Evolutionary conservation across 2,329 filamentous ascomycete species (phyloP).

Genomic region (Lachnellula suecica): DNA sequence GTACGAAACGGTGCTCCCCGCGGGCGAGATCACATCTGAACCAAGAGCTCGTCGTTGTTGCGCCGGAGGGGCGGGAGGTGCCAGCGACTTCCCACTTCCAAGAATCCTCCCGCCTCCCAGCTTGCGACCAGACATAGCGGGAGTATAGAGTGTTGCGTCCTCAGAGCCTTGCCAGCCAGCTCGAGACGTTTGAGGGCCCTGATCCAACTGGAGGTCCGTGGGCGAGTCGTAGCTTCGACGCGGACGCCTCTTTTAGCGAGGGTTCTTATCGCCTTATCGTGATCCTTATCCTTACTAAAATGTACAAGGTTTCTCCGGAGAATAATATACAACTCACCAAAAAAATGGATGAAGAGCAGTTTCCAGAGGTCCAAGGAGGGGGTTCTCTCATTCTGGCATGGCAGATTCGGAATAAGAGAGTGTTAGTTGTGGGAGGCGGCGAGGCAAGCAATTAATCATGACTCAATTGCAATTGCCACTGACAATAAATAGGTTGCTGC

Average conservation of each 20-base stretch:
- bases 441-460: slow-evolving; percentile 58
- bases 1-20: slow-evolving; percentile 74
- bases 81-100: slow-evolving; percentile 81
- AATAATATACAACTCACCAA: slow-evolving; percentile 14
- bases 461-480: slow-evolving; percentile 14
- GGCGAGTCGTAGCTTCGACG: not conserved
- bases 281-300: not conserved
- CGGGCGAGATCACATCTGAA: slow-evolving; percentile 49
- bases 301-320: slow-evolving; percentile 15
- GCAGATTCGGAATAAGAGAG: slow-evolving; percentile 86
- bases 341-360: slow-evolving; percentile 41
- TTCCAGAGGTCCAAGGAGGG: slow-evolving; percentile 81
- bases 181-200: slow-evolving; percentile 20
- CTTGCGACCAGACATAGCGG: slow-evolving; percentile 75
- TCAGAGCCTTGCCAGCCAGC: slow-evolving; percentile 21
- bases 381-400: slow-evolving; percentile 94
- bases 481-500: slow-evolving; percentile 76
- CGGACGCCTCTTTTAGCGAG: not conserved
- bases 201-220: slow-evolving; percentile 3
- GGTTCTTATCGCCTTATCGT: slow-evolving; percentile 1
- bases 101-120: slow-evolving; percentile 90
- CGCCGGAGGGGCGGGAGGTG: slow-evolving; percentile 55
- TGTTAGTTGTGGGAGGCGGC: slow-evolving; percentile 92
- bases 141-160: slow-evolving; percentile 18
- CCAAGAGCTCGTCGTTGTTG: slow-evolving; percentile 27